phyloP scores from a whole-genome alignment of 257 asterid genomes.

The Solanum sejunctum region DNA sequence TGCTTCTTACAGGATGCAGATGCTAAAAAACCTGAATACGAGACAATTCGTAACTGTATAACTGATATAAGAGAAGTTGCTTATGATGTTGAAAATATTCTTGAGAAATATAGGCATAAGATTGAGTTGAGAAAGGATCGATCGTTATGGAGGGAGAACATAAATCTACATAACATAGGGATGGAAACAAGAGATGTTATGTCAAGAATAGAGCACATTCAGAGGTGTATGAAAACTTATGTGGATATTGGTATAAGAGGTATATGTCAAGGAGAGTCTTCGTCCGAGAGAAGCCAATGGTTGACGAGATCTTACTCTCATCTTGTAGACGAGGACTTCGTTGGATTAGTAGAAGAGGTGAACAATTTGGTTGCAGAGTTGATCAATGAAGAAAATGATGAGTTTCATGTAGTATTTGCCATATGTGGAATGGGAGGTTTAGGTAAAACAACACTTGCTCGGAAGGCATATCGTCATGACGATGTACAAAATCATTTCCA shows the following conservation, averaged over 20 bases:
- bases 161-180: slow-evolving; percentile 10
- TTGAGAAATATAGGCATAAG: slow-evolving; percentile 13
- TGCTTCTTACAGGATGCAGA: slow-evolving; percentile 40
- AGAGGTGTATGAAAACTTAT: slow-evolving; percentile 20
- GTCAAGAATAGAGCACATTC: slow-evolving; percentile 24
- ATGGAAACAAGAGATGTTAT: slow-evolving; percentile 22
- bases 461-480: slow-evolving; percentile 23
- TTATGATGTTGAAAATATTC: slow-evolving; percentile 29
- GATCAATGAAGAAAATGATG: slow-evolving; percentile 7
- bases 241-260: slow-evolving; percentile 6
- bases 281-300: slow-evolving; percentile 1
- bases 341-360: slow-evolving; percentile 34
- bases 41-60: slow-evolving; percentile 29
- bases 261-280: slow-evolving; percentile 7
- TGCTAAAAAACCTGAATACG: slow-evolving; percentile 23
- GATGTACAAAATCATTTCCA: slow-evolving; percentile 21
- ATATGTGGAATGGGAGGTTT: slow-evolving; percentile 45
- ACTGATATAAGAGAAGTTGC: slow-evolving; percentile 36
- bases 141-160: slow-evolving; percentile 10
- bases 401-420: slow-evolving; percentile 10
- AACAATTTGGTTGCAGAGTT: slow-evolving; percentile 14
- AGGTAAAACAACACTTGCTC: slow-evolving; percentile 43
- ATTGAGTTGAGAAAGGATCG: slow-evolving; percentile 8
- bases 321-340: slow-evolving; percentile 24
- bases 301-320: slow-evolving; percentile 26